Evolutionary conservation across 192 early-diverging fungal genomes (phyloP).

Genomic region (Umbelopsis sp.): DNA sequence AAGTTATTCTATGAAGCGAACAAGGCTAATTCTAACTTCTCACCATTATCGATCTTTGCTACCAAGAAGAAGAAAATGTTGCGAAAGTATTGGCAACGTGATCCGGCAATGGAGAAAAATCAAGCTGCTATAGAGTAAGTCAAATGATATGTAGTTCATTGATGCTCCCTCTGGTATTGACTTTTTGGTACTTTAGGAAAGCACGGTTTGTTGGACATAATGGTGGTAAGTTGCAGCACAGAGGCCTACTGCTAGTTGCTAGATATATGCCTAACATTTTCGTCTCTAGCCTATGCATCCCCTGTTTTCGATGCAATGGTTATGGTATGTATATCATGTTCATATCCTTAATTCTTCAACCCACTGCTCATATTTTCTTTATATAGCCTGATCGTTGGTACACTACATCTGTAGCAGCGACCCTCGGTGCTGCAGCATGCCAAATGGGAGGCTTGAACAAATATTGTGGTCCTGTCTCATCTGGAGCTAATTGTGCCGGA

Average conservation of each 20-base stretch:
- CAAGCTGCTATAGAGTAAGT: not conserved
- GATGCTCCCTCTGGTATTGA: not conserved
- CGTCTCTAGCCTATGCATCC: not conserved
- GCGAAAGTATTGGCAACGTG: not conserved
- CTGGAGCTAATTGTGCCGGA: not conserved
- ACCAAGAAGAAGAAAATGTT: not conserved
- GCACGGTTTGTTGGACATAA: not conserved
- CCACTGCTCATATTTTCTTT: not conserved
- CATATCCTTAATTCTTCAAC: not conserved
- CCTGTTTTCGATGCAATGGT: not conserved
- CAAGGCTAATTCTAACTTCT: not conserved
- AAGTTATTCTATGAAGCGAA: constrained; percentile 3
- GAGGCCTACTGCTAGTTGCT: too few relatives aligned
- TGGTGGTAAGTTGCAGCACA: not conserved
- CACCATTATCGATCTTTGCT: not conserved
- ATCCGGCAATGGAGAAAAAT: not conserved
- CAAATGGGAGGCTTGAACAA: not conserved
- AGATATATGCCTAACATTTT: not conserved
- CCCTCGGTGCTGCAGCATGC: not conserved
- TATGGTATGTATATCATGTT: not conserved
- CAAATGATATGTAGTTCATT: not conserved
- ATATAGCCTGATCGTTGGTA: not conserved
- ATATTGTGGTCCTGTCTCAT: not conserved
- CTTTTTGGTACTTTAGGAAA: not conserved
- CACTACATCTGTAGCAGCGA: not conserved